These are phyloP conservation scores for Heritiera littoralis DNA, from an alignment of 345 rosid genomes.

Conservation along the genomic window DNA sequence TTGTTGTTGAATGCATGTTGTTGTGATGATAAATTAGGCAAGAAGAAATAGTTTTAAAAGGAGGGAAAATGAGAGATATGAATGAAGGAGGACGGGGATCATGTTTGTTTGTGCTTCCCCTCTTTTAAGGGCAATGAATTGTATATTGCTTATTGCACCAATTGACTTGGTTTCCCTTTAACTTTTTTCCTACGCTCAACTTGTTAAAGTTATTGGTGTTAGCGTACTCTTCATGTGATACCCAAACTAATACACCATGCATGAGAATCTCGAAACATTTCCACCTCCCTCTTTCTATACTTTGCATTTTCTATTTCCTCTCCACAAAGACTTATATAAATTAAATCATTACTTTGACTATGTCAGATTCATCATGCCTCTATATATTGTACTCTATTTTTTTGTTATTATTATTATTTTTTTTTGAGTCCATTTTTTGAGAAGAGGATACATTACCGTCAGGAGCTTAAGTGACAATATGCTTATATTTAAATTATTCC, in stretches of 20 bases:
- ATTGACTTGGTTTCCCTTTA: slow-evolving; percentile 30
- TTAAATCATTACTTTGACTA: too few relatives aligned
- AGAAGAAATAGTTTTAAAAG: not conserved
- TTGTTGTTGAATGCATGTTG: slow-evolving; percentile 25
- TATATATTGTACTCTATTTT: too few relatives aligned
- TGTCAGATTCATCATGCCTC: too few relatives aligned
- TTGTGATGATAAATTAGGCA: slow-evolving; percentile 30
- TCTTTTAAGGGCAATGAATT: slow-evolving; percentile 31
- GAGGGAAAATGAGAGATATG: not conserved
- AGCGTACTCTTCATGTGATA: slow-evolving; percentile 32
- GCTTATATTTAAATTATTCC: too few relatives aligned
- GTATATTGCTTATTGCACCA: slow-evolving; percentile 17
- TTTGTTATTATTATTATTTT: too few relatives aligned
- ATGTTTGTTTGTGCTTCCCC: slow-evolving; percentile 41
- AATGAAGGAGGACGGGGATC: not conserved
- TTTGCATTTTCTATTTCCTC: not conserved
- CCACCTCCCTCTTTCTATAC: not conserved
- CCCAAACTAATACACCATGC: slow-evolving; percentile 12
- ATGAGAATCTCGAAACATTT: slow-evolving; percentile 19
- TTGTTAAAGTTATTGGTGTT: slow-evolving; percentile 23
- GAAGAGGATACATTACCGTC: too few relatives aligned
- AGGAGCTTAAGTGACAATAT: too few relatives aligned
- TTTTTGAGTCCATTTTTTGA: too few relatives aligned
- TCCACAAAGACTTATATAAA: not conserved
- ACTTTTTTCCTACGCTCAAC: slow-evolving; percentile 24